Base-by-base conservation (phyloP, 2,329 filamentous ascomycete genomes). In the Fusarium annulatum region DNA sequence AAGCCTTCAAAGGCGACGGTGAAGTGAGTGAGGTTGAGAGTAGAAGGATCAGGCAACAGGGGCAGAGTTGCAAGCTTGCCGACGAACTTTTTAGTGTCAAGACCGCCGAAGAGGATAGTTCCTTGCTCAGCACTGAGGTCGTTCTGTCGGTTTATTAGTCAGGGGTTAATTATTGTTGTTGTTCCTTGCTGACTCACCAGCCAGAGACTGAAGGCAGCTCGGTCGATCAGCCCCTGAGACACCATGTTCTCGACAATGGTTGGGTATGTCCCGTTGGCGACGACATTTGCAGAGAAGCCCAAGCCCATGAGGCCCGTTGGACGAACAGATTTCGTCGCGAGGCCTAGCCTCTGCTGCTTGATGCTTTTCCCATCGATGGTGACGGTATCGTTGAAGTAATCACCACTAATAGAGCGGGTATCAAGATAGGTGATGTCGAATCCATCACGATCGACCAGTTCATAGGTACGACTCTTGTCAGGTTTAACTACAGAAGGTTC, bases 51-150 rank as follows among this genome's bases (percentile, higher is more conserved):
- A 26, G 74, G 48, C 66, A 90, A 82, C 68, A 95, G 89, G 9
- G 81, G 77, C 28, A 86, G 69, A 45, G 76, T 79, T 19, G 74
- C 71, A 45, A 83, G 76, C 45, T 87, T 81, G 61, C 92, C 93
- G 6, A 85, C 79, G 82, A 91, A 96, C 80, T 95, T 95, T 69
- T 88, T 87, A 0, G 89, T 92, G 80, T 96, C 93, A 73, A 96
- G 90, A 55, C 92, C 94, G 49, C 94, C 94, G 75, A 96, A 96
- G 15, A 96, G 86, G 67, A 96, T 91, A 73, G 85, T 91, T 57
- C 94, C 94, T 6, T 87, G 90, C 64, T 87, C 89, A 2, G 92
- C 80, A 67, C 85, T 83, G 19, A 94, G 82, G 78, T 94, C 91
- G 82, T 95, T 82, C 79, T 81, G 38, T 15, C 21, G 18, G 6